Conservation (phyloP, 352 stramenopile genomes). For the Globisporangium mamillatum region DNA sequence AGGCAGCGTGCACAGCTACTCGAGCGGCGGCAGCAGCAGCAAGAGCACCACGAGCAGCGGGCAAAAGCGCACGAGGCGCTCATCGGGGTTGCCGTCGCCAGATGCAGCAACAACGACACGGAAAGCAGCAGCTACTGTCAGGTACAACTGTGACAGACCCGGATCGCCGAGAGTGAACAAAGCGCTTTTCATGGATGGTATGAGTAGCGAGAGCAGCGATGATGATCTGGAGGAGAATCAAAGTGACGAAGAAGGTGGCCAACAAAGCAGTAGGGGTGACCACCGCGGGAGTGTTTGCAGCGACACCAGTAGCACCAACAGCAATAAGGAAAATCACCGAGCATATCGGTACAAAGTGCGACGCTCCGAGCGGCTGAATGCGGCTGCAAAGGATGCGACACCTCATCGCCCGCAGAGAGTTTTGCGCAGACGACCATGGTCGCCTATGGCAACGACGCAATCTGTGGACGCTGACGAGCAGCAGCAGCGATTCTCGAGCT, state of each 20-base stretch:
- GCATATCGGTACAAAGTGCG: conserved; percentile 31
- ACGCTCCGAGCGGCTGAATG: conserved; percentile 23
- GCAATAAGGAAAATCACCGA: conserved; percentile 3
- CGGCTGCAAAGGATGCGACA: conserved; percentile 23
- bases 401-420: conserved; percentile 4
- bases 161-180: conserved; percentile 30
- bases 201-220: conserved; percentile 27
- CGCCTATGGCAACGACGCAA: not conserved
- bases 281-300: conserved; percentile 5
- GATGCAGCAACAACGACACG: not conserved
- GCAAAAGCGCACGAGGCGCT: conserved; percentile 14
- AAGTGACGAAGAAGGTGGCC: conserved; percentile 1
- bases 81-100: conserved; percentile 4
- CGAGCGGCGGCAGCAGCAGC: conserved; percentile 12
- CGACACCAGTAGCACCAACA: conserved; percentile 1
- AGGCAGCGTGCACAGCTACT: conserved; percentile 6
- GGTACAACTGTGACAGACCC: not conserved
- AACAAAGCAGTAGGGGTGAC: not conserved
- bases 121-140: conserved; percentile 4
- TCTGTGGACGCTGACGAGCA: not conserved
- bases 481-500: not conserved
- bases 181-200: conserved; percentile 24
- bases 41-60: conserved; percentile 11
- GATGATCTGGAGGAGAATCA: conserved; percentile 17
- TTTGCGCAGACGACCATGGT: not conserved